Evolutionary conservation across 768 basidiomycete species (phyloP).

Genomic region (Leccinum imitatum): DNA sequence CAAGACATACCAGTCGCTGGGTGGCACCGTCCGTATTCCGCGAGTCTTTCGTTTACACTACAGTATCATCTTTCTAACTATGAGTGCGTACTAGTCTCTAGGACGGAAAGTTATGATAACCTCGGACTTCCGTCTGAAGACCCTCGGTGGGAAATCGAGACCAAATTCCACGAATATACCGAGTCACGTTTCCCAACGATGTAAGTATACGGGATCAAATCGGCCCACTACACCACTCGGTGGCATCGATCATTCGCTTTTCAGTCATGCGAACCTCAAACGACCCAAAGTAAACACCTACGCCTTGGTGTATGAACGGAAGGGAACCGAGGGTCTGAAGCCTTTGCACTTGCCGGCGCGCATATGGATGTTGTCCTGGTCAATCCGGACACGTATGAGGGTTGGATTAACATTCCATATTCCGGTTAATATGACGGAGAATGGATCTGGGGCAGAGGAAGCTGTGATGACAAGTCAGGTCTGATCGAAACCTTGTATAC

Average conservation of each 20-base stretch:
- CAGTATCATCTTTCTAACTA: neutral
- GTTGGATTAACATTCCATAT: constrained; percentile 37
- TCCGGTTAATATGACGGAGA: neutral
- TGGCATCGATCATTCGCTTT: neutral
- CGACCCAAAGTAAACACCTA: constrained; percentile 60
- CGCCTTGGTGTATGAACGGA: constrained; percentile 59
- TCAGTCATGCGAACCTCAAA: constrained; percentile 46
- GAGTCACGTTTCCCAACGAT: constrained; percentile 57
- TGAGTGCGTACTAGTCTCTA: constrained; percentile 26
- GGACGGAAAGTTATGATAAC: constrained; percentile 52
- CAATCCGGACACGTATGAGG: constrained; percentile 25
- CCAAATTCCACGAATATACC: constrained; percentile 24
- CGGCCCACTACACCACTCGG: neutral
- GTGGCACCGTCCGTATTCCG: constrained; percentile 37
- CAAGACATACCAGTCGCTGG: constrained; percentile 32
- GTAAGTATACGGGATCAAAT: constrained; percentile 34
- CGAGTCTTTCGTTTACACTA: constrained; percentile 7
- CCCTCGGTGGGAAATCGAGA: constrained; percentile 38
- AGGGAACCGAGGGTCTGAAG: constrained; percentile 51
- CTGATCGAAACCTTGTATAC: constrained; percentile 35
- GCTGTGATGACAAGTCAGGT: constrained; percentile 6
- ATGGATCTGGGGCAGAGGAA: neutral
- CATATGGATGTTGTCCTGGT: constrained; percentile 55
- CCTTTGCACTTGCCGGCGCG: constrained; percentile 48
- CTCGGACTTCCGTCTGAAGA: constrained; percentile 49